phyloP scores from a whole-genome alignment of 441 rosid genomes.

The Pelargonium myrrhifolium region DNA sequence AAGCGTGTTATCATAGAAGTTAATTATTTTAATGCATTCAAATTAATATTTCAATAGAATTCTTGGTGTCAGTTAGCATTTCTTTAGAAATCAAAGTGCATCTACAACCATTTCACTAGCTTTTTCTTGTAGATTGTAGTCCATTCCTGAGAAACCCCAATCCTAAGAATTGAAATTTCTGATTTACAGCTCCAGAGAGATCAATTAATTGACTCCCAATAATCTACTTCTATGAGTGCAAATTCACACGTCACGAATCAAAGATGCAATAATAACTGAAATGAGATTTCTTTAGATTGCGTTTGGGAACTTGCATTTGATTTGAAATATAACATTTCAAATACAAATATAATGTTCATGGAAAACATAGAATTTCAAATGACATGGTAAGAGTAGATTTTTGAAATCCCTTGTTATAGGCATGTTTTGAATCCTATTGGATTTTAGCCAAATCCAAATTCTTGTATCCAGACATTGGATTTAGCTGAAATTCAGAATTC shows the following conservation, averaged over 20 bases:
- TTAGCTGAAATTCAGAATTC: too few species aligned
- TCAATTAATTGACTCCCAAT: not conserved
- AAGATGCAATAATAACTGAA: not conserved
- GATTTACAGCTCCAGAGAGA: not conserved
- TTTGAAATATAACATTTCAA: too few species aligned
- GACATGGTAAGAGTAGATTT: too few species aligned
- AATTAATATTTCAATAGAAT: not conserved
- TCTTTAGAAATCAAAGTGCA: not conserved
- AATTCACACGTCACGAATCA: not conserved
- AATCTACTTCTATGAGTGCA: not conserved
- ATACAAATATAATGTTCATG: too few species aligned
- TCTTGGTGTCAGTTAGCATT: not conserved
- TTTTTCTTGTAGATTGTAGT: not conserved
- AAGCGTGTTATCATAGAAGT: not conserved
- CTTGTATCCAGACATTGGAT: too few species aligned
- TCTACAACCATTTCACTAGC: not conserved
- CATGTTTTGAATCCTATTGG: too few species aligned
- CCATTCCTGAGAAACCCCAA: not conserved
- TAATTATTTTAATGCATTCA: not conserved
- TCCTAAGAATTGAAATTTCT: not conserved
- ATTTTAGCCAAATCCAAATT: too few species aligned
- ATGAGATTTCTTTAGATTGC: too few species aligned
- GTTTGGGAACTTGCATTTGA: too few species aligned
- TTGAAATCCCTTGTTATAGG: too few species aligned
- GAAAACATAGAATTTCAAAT: too few species aligned